Percentiles rank a stretch among this genome's conserved stretches.
Evolutionary conservation across 176 grass and related monocot species (phyloP).

Genomic region (Ensete ventricosum): DNA sequence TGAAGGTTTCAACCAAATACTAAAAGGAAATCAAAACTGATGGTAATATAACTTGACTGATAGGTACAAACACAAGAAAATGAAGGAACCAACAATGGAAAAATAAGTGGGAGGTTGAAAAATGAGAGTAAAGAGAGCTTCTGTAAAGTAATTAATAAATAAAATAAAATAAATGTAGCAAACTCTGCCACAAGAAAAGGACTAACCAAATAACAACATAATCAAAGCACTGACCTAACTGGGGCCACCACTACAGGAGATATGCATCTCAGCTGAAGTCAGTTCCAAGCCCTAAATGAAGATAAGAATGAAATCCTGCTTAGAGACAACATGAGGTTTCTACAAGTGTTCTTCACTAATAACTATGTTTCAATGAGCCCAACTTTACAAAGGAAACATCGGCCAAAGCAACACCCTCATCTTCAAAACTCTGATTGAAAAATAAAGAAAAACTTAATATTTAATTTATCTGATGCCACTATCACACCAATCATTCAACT

Average conservation of each 20-base stretch:
- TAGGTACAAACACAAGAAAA: constrained; percentile 4
- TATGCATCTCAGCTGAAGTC: constrained; percentile 78
- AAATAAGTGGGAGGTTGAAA: background rate
- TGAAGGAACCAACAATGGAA: constrained; percentile 2
- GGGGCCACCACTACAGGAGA: constrained; percentile 59
- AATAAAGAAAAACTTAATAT: constrained; percentile 17
- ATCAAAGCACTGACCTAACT: constrained; percentile 79
- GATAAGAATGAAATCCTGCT: constrained; percentile 83
- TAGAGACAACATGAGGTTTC: constrained; percentile 74
- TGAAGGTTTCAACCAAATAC: background rate
- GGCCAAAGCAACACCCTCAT: constrained; percentile 27
- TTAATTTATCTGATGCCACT: constrained; percentile 5
- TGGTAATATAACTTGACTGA: background rate
- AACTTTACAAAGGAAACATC: constrained; percentile 38
- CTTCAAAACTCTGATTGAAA: constrained; percentile 33
- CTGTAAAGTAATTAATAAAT: constrained; percentile 7
- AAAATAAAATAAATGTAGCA: constrained; percentile 14
- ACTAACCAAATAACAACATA: constrained; percentile 51
- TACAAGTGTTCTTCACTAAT: constrained; percentile 58
- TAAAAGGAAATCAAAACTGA: constrained; percentile 1
- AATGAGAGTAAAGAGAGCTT: background rate
- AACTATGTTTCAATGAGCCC: constrained; percentile 54
- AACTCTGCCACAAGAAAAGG: constrained; percentile 35
- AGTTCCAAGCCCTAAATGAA: constrained; percentile 57
- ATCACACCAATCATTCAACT: constrained; percentile 10